Evolutionary conservation across 371 early-diverging fungal genomes (phyloP).

Genomic region (Lichtheimia ornata): DNA sequence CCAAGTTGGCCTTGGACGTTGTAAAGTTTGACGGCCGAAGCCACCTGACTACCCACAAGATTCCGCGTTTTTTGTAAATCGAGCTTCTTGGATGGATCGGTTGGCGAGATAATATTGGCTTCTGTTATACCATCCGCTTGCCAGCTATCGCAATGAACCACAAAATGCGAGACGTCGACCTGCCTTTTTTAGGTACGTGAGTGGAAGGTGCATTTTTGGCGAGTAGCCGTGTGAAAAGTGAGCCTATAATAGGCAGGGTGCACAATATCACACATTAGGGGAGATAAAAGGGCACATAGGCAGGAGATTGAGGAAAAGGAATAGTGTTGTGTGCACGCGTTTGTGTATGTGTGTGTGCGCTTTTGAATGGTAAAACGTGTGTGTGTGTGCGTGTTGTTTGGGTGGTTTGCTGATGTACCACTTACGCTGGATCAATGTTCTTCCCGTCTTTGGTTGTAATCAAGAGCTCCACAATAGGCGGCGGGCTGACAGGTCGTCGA

Average conservation of each 20-base stretch:
- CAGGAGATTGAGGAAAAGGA: no score
- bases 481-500: conserved; percentile 72
- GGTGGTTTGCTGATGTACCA: neutral
- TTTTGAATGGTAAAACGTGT: no score
- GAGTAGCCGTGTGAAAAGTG: conserved; percentile 4
- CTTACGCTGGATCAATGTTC: conserved; percentile 15
- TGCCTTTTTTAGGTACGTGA: conserved; percentile 2
- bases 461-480: conserved; percentile 59
- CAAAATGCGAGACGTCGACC: conserved; percentile 21
- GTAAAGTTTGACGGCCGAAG: conserved; percentile 66
- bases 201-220: neutral
- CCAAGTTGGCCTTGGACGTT: conserved; percentile 68
- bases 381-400: no score
- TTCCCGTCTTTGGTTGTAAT: conserved; percentile 25
- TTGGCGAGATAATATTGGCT: conserved; percentile 22
- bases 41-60: conserved; percentile 71
- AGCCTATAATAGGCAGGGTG: neutral
- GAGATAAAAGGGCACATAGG: no score
- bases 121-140: conserved; percentile 28
- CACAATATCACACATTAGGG: no score
- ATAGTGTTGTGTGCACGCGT: no score
- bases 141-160: conserved; percentile 26
- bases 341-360: no score
- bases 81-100: conserved; percentile 4
- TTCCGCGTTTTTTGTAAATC: conserved; percentile 41